These are phyloP conservation scores for Trametes maxima DNA, from an alignment of 768 basidiomycete genomes.

Conservation along the genomic window DNA sequence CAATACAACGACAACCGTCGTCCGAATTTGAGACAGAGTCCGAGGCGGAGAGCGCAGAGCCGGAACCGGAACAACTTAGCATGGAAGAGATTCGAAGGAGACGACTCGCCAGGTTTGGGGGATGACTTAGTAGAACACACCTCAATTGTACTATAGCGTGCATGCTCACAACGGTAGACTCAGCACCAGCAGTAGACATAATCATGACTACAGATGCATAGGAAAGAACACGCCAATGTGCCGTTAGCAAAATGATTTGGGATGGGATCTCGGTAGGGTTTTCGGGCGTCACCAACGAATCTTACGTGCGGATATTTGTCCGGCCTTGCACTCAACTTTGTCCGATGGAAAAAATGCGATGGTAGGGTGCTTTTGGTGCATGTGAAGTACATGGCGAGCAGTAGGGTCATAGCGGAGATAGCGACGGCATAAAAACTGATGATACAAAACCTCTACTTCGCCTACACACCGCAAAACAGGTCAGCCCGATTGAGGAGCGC, in stretches of 20 bases:
- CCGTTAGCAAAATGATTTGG: no score
- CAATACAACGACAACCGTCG: constrained; percentile 24
- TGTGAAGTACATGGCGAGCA: constrained; percentile 35
- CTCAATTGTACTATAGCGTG: background rate
- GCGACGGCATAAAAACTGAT: constrained; percentile 25
- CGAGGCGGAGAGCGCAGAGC: constrained; percentile 31
- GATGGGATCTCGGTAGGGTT: background rate
- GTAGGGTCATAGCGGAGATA: constrained; percentile 32
- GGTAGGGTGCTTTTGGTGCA: constrained; percentile 27
- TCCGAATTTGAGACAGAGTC: constrained; percentile 38
- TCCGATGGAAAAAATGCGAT: constrained; percentile 24
- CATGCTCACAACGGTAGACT: background rate
- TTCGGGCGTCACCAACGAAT: background rate
- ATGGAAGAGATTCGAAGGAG: constrained; percentile 70
- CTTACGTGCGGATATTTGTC: background rate
- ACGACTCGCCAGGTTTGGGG: constrained; percentile 66
- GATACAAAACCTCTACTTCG: constrained; percentile 28
- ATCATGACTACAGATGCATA: no score
- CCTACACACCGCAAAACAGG: constrained; percentile 10
- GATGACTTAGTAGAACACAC: constrained; percentile 24
- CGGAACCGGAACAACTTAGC: constrained; percentile 42
- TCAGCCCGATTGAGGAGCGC: background rate
- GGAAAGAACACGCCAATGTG: no score
- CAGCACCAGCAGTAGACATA: no score
- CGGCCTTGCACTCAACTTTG: background rate